Evolutionary conservation across 495 filamentous ascomycete genomes (phyloP).

Genomic region (Podospora pseudocomata): DNA sequence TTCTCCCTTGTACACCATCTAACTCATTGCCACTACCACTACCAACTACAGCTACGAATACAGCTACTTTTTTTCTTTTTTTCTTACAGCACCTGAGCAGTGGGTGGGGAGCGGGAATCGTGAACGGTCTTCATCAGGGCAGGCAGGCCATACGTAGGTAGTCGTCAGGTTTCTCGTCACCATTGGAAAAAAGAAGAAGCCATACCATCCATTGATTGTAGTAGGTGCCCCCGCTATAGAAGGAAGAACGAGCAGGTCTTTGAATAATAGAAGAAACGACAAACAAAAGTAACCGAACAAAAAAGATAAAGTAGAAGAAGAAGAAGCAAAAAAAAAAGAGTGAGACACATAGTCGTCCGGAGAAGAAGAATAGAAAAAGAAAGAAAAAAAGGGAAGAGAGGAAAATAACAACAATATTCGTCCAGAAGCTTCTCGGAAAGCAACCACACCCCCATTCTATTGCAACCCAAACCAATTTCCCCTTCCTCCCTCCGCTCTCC

Average conservation of each 20-base stretch:
- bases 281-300: background rate
- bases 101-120: background rate
- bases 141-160: too few relatives aligned
- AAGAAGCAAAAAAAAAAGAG: background rate
- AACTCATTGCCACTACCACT: background rate
- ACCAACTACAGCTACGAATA: background rate
- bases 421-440: background rate
- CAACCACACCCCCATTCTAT: background rate
- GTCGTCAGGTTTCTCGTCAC: background rate
- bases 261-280: slow-evolving; percentile 4
- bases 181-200: background rate
- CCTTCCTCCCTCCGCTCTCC: background rate
- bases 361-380: slow-evolving; percentile 1
- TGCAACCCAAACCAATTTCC: background rate
- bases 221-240: slow-evolving; percentile 14
- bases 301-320: slow-evolving; percentile 2
- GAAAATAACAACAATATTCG: background rate
- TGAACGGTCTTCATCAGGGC: too few relatives aligned
- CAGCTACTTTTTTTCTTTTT: background rate
- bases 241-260: slow-evolving; percentile 4
- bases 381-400: background rate
- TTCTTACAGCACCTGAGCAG: background rate
- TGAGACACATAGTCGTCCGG: background rate
- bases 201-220: slow-evolving; percentile 18
- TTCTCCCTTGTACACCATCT: background rate